Percentiles rank a stretch among this genome's conserved stretches.
Evolutionary conservation across 495 filamentous ascomycete species (phyloP).

Genomic region (Penicillium flavigenum): DNA sequence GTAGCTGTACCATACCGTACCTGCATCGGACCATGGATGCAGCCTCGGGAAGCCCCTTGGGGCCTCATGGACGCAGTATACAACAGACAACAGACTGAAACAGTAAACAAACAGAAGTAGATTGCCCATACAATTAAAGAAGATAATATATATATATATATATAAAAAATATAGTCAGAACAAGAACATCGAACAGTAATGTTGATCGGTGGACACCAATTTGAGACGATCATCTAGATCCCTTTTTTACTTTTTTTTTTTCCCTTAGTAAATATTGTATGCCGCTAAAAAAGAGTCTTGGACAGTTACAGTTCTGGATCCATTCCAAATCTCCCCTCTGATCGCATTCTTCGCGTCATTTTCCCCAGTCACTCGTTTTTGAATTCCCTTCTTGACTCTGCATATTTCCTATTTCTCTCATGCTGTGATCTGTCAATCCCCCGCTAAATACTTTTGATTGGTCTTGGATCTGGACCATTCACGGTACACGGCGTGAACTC

Average conservation of each 20-base stretch:
- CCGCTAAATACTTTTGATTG: neutral
- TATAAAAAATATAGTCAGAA: neutral
- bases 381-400: constrained; percentile 2
- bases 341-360: constrained; percentile 15
- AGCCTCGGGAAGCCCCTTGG: constrained; percentile 19
- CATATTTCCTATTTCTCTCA: constrained; percentile 12
- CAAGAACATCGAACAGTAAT: neutral
- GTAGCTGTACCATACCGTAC: constrained; percentile 10
- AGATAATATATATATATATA: neutral
- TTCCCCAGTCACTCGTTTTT: constrained; percentile 12
- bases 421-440: constrained; percentile 26
- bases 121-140: neutral
- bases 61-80: constrained; percentile 8
- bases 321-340: constrained; percentile 14
- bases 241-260: constrained; percentile 22
- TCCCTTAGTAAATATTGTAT: constrained; percentile 16
- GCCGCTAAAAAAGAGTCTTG: constrained; percentile 4
- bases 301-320: constrained; percentile 8
- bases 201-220: constrained; percentile 7
- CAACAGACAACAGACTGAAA: neutral
- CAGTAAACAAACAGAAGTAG: constrained; percentile 4
- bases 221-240: constrained; percentile 8
- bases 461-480: constrained; percentile 12
- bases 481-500: constrained; percentile 7
- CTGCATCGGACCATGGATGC: constrained; percentile 20